Conservation (phyloP, 805 yeast species). For the Jamesozyma lodderae region DNA sequence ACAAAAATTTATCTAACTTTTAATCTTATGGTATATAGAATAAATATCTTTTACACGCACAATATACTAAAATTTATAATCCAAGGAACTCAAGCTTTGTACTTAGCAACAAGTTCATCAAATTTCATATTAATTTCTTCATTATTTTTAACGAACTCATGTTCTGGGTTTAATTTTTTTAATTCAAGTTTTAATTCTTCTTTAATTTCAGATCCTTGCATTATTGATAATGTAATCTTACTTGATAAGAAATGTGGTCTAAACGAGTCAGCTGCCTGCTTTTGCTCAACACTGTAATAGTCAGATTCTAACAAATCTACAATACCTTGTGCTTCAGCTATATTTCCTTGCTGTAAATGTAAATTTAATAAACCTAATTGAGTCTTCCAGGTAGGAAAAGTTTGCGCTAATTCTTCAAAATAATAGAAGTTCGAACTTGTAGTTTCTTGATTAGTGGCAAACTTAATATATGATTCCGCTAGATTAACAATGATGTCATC, state of each 20-base stretch:
- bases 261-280: constrained; percentile 22
- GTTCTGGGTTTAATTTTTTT: constrained; percentile 41
- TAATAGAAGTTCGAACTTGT: constrained; percentile 44
- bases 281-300: constrained; percentile 30
- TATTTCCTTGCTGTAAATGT: constrained; percentile 68
- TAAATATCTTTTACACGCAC: not conserved
- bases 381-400: constrained; percentile 41
- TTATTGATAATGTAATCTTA: constrained; percentile 51
- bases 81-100: constrained; percentile 30
- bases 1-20: too few species aligned
- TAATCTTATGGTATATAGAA: not conserved
- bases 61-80: too few species aligned
- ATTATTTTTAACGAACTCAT: constrained; percentile 49
- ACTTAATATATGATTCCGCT: constrained; percentile 63
- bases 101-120: constrained; percentile 59
- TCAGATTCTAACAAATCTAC: constrained; percentile 40
- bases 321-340: constrained; percentile 73
- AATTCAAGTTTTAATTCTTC: constrained; percentile 40
- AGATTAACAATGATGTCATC: constrained; percentile 73
- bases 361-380: constrained; percentile 60
- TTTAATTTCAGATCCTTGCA: constrained; percentile 38
- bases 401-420: constrained; percentile 68
- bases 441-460: constrained; percentile 34
- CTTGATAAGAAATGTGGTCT: constrained; percentile 51
- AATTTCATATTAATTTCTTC: constrained; percentile 55